Percentiles rank a stretch among this genome's conserved stretches.
Evolutionary conservation across 176 grass and related monocot genomes (phyloP).

Genomic region (Carex pumila): DNA sequence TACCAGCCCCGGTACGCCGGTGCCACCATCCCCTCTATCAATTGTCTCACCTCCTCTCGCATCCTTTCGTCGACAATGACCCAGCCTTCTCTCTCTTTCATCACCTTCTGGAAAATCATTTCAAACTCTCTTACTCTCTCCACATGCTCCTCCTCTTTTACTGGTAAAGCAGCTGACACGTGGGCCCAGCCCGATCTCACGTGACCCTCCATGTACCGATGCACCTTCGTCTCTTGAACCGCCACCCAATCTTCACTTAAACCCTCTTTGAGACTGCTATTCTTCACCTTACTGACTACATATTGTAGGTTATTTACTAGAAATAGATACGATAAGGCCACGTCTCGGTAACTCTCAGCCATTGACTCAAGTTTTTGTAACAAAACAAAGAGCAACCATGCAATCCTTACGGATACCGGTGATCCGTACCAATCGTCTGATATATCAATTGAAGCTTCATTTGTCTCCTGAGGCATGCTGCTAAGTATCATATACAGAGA

Average conservation of each 20-base stretch:
- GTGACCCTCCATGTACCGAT: constrained; percentile 35
- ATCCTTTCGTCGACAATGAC: constrained; percentile 40
- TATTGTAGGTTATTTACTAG: constrained; percentile 70
- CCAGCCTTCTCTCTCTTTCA: constrained; percentile 31
- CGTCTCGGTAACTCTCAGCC: constrained; percentile 39
- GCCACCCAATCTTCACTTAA: constrained; percentile 45
- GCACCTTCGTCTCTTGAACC: constrained; percentile 31
- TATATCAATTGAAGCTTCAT: not conserved
- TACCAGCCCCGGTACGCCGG: constrained; percentile 61
- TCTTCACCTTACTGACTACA: constrained; percentile 47
- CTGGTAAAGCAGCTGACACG: constrained; percentile 1
- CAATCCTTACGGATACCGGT: constrained; percentile 8
- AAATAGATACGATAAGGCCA: constrained; percentile 58
- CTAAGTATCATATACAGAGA: not conserved
- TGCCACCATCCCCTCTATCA: constrained; percentile 30
- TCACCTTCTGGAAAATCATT: not conserved
- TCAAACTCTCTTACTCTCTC: constrained; percentile 17
- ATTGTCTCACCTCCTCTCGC: constrained; percentile 18
- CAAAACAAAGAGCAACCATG: constrained; percentile 41
- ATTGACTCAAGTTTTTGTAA: constrained; percentile 50
- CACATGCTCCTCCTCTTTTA: constrained; percentile 28
- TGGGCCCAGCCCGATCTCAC: constrained; percentile 35
- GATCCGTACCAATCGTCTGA: not conserved
- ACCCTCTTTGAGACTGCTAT: constrained; percentile 3
- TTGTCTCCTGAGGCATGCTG: not conserved